Percentiles rank a stretch among this genome's conserved stretches.
These are phyloP conservation scores for Aulographum hederae DNA, from an alignment of 2,329 filamentous ascomycete species.

Conservation along the genomic window DNA sequence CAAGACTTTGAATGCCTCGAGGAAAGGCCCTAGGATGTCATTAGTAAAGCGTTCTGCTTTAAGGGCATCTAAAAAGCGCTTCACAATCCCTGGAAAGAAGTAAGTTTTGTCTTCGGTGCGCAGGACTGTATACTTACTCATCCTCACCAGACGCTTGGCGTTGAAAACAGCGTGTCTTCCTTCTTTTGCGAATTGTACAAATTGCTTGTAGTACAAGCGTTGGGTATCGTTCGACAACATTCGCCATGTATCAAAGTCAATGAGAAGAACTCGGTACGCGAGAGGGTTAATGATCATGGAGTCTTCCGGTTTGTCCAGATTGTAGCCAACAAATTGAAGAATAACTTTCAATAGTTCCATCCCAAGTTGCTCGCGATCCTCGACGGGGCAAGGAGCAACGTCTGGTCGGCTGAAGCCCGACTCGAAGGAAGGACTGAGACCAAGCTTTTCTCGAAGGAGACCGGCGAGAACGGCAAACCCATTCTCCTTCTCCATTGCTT, in stretches of 20 bases:
- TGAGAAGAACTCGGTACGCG: slow-evolving; percentile 77
- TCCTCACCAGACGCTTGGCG: slow-evolving; percentile 64
- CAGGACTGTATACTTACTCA: slow-evolving; percentile 60
- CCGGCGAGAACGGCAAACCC: slow-evolving; percentile 70
- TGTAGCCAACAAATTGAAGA: slow-evolving; percentile 76
- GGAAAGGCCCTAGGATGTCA: slow-evolving; percentile 57
- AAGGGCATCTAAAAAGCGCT: slow-evolving; percentile 72
- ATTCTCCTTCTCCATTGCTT: slow-evolving; percentile 92
- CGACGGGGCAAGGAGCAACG: slow-evolving; percentile 4
- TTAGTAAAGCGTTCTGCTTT: slow-evolving; percentile 65
- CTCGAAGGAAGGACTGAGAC: slow-evolving; percentile 23
- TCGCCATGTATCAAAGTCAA: slow-evolving; percentile 89
- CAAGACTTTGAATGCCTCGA: slow-evolving; percentile 61
- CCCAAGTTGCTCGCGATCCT: slow-evolving; percentile 33
- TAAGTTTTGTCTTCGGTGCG: slow-evolving; percentile 16
- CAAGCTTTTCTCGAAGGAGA: slow-evolving; percentile 68
- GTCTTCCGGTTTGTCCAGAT: slow-evolving; percentile 57
- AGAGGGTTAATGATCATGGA: slow-evolving; percentile 93
- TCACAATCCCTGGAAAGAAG: too few relatives aligned
- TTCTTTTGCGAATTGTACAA: slow-evolving; percentile 58
- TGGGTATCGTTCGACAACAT: slow-evolving; percentile 60
- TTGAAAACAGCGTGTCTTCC: slow-evolving; percentile 93
- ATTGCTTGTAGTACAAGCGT: slow-evolving; percentile 83
- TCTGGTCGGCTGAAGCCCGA: slow-evolving; percentile 16
- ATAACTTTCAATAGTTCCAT: slow-evolving; percentile 54